A percentile compares a stretch with the other conserved stretches of the same genome.
phyloP scores from a whole-genome alignment of 169 alveolate genomes.

The Plasmodium vinckei region DNA sequence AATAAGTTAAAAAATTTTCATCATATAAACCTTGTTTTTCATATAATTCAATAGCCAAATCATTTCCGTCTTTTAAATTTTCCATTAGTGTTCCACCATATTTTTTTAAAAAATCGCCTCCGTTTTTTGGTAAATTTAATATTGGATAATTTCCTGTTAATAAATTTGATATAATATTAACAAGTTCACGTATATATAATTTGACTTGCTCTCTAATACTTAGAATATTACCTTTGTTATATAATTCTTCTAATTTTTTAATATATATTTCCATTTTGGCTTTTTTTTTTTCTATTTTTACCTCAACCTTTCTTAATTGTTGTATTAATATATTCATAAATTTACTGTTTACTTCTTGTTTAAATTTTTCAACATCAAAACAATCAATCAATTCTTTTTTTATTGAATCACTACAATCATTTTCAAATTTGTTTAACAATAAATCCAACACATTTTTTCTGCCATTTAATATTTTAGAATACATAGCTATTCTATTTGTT shows the following conservation, averaged over 20 bases:
- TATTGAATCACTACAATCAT: conserved; percentile 80
- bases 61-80: conserved; percentile 90
- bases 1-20: conserved; percentile 83
- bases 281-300: conserved; percentile 84
- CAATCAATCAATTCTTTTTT: conserved; percentile 80
- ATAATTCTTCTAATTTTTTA: conserved; percentile 79
- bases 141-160: conserved; percentile 91
- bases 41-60: conserved; percentile 86
- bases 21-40: conserved; percentile 87
- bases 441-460: conserved; percentile 82
- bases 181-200: conserved; percentile 87
- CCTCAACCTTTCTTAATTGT: conserved; percentile 86
- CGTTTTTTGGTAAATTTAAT: conserved; percentile 86
- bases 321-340: conserved; percentile 85
- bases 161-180: conserved; percentile 88
- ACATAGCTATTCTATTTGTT: conserved; percentile 85
- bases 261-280: conserved; percentile 81
- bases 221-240: conserved; percentile 81
- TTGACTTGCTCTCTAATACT: conserved; percentile 86
- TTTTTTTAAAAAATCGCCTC: conserved; percentile 85
- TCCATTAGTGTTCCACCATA: conserved; percentile 90
- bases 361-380: conserved; percentile 84
- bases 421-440: conserved; percentile 73
- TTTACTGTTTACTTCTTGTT: conserved; percentile 85
- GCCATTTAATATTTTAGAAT: conserved; percentile 85